Base-by-base conservation (phyloP, 148 eudicot genomes). In the Spergularia marina region DNA sequence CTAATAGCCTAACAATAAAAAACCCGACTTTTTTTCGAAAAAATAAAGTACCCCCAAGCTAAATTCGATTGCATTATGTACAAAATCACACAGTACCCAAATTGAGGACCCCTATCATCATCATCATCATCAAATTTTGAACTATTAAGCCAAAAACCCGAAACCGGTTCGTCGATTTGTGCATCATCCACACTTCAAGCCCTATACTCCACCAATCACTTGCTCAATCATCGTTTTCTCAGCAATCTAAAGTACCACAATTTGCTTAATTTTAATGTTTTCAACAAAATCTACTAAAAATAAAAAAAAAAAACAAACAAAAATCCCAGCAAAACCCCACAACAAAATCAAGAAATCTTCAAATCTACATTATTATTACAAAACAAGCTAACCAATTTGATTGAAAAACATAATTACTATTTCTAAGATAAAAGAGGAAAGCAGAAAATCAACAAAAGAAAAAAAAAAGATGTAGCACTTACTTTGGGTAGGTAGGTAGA, bases 401-500 rank as follows among this genome's bases (percentile, higher is more conserved):
- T 44, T 6, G 25, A 6, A 6, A 44, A 8, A 44, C 8, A 44
- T 44, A 5, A 44, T 30, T 30, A 30, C 36, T 30, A 44, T 5
- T 44, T 44, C 49, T 44, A 8, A 44, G 36, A 30, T 30, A 30
- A 30, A 2, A 30, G 36, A 30, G 36, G 36, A 30, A 30, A 30
- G 10, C 49, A 6, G 49, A 44, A 44, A 44, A 44, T 44, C 49
- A 44, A 44, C 49, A 44, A 44, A 64, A 39, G 1, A 15, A 64
- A 64, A 64, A 18, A 11, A 34, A 64, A 34, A 16, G 3, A 14
- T 12, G 34, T 25, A 25, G 0, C 5, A 64, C 49, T 64, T 64
- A 64, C 49, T 64, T 34, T 34, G 8, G 20, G 49, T 30, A 30
- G 47, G 68, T 64, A 64, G 68, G 49, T 64, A 64, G 49, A 64